Percentiles rank a stretch among this genome's conserved stretches.
Conservation (phyloP, 2,329 filamentous ascomycete species). For the Pseudocercospora pini-densiflorae region DNA sequence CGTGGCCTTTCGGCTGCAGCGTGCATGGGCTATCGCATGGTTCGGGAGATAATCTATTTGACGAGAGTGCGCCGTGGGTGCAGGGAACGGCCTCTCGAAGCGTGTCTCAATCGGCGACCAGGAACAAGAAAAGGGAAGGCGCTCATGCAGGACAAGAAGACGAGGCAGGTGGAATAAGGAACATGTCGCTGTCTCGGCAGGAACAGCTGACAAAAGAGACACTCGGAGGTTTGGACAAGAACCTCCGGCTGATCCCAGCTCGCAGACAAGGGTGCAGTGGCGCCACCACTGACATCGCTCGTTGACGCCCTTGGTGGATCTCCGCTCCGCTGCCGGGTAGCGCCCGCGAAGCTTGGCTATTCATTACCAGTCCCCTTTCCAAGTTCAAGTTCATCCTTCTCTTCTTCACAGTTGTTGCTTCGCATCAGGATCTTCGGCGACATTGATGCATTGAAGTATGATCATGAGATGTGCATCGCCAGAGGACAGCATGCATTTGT, state of each 20-base stretch:
- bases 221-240: too few relatives aligned
- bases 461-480: too few relatives aligned
- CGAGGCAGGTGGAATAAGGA: background rate
- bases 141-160: background rate
- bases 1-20: background rate
- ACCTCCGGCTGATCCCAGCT: background rate
- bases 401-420: too few relatives aligned
- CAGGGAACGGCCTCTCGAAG: background rate
- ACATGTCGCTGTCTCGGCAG: background rate
- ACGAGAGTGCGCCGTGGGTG: background rate
- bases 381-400: too few relatives aligned
- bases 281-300: background rate
- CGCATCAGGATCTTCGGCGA: too few relatives aligned
- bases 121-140: background rate
- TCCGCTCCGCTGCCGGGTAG: background rate
- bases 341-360: too few relatives aligned
- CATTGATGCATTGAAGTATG: too few relatives aligned
- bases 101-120: background rate
- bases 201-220: background rate
- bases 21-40: background rate
- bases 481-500: too few relatives aligned
- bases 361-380: too few relatives aligned
- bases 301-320: background rate
- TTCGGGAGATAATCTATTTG: background rate
- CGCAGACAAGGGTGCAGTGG: background rate